Conservation (phyloP, 257 asterid genomes). For the Leptodermis oblonga region DNA sequence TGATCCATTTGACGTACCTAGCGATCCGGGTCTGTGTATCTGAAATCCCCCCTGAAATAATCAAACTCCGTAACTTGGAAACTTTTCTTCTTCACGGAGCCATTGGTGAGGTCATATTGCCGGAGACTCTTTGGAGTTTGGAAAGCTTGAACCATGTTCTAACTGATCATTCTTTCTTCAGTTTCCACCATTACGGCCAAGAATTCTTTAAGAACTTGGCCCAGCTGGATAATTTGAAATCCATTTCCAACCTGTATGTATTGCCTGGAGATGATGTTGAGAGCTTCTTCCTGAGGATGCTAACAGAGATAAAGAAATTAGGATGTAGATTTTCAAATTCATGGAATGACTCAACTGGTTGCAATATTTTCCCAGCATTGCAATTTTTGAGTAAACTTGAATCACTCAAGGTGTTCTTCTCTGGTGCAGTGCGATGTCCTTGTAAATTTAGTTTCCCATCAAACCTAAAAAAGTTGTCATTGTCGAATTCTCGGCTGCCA, state of each 20-base stretch:
- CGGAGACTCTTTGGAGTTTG: background rate
- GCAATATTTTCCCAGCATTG: background rate
- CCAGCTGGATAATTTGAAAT: background rate
- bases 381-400: too few species aligned
- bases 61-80: background rate
- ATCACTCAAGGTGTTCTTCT: too few species aligned
- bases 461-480: background rate
- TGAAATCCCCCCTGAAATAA: background rate
- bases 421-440: too few species aligned
- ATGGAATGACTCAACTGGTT: background rate
- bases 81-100: background rate
- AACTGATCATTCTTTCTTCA: background rate
- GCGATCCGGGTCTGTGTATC: background rate
- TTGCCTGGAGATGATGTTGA: background rate
- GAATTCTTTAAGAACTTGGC: background rate
- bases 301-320: background rate
- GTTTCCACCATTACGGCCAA: background rate
- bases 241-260: constrained; percentile 1
- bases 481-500: background rate
- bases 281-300: background rate
- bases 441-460: too few species aligned
- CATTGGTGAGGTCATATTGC: constrained; percentile 3
- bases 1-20: background rate
- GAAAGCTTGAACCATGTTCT: background rate
- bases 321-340: background rate